Evolutionary conservation across 495 filamentous ascomycete genomes (phyloP).

Genomic region (Aspergillus avenaceus): DNA sequence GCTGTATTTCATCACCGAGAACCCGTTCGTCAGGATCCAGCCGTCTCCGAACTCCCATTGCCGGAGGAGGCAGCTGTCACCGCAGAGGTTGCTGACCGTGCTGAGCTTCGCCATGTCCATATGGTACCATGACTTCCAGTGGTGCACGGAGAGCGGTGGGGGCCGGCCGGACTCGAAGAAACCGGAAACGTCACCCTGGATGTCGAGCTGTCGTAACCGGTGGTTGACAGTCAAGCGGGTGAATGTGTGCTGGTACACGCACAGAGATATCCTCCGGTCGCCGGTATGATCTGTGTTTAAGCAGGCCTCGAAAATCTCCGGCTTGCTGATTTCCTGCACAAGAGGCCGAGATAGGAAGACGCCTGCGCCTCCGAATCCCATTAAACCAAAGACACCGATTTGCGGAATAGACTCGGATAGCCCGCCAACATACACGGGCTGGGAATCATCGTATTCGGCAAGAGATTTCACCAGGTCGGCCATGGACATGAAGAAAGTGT

Average conservation of each 20-base stretch:
- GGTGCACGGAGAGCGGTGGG: slow-evolving; percentile 51
- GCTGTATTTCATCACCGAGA: slow-evolving; percentile 50
- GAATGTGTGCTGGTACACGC: slow-evolving; percentile 47
- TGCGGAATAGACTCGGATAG: slow-evolving; percentile 52
- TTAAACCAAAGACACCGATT: slow-evolving; percentile 45
- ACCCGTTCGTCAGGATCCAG: slow-evolving; percentile 56
- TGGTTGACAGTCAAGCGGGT: slow-evolving; percentile 48
- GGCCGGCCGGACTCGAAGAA: slow-evolving; percentile 53
- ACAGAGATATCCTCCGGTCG: slow-evolving; percentile 48
- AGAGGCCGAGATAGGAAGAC: slow-evolving; percentile 55
- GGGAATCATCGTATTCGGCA: slow-evolving; percentile 38
- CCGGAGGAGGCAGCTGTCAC: slow-evolving; percentile 52
- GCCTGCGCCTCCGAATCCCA: slow-evolving; percentile 58
- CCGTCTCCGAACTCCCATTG: slow-evolving; percentile 53
- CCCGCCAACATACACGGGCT: slow-evolving; percentile 51
- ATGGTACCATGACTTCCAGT: slow-evolving; percentile 57
- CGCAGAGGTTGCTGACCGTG: slow-evolving; percentile 49
- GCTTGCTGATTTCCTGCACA: slow-evolving; percentile 30
- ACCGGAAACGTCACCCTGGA: slow-evolving; percentile 46
- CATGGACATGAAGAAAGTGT: slow-evolving; percentile 62
- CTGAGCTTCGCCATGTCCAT: slow-evolving; percentile 46
- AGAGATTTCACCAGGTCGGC: slow-evolving; percentile 44
- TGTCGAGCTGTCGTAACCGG: slow-evolving; percentile 50
- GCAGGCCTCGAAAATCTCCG: slow-evolving; percentile 33
- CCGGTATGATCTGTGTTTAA: slow-evolving; percentile 38